Base-by-base conservation (phyloP, 768 basidiomycete species). In the Suillus spraguei region DNA sequence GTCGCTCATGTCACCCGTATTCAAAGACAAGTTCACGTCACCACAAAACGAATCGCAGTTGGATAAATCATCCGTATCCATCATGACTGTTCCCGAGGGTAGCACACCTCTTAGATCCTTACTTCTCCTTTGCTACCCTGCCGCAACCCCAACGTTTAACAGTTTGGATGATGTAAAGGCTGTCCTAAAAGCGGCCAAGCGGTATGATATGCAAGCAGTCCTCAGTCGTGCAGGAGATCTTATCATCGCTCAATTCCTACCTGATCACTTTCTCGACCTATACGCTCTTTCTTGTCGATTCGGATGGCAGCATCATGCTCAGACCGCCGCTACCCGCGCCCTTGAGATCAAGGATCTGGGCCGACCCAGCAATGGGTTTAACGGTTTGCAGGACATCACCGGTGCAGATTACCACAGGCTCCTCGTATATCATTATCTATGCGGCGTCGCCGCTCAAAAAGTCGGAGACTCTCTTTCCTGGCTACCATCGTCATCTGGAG, bases 11-110 rank as follows among this genome's bases (percentile, higher is more conserved):
- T 81, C 77, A 4, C 65, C 74, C 17, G 72, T 80, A 39, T 80
- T 81, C 64, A 67, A 68, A 41, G 70, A 72, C 41, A 73, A 75
- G 60, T 47, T 66, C 44, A 50, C 47, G 70, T 62, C 77, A 41
- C 46, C n/a, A 14, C 33, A 33, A 2, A 38, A 46, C 63, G 42
- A 59, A 32, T 16, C 20, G 32, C 50, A 54, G 68, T 72, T 53
- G 71, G 66, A 17, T 5, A 5, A 10, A 28, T 39, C 22, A 8
- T 41, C 63, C 11, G 64, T 74, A 9, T 74, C 79, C 36, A 68
- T 81, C 38, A 74, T 83, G 39, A 70, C 76, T 35, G 75, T 82
- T 74, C 60, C 76, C 36, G 83, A 84, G 68, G 74, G 77, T 64
- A 72, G 69, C 53, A 69, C 67, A 11, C 78, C 77, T 2, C 64